Conservation (phyloP, 1,284 basidiomycete species). For the Peniophora sp. region DNA sequence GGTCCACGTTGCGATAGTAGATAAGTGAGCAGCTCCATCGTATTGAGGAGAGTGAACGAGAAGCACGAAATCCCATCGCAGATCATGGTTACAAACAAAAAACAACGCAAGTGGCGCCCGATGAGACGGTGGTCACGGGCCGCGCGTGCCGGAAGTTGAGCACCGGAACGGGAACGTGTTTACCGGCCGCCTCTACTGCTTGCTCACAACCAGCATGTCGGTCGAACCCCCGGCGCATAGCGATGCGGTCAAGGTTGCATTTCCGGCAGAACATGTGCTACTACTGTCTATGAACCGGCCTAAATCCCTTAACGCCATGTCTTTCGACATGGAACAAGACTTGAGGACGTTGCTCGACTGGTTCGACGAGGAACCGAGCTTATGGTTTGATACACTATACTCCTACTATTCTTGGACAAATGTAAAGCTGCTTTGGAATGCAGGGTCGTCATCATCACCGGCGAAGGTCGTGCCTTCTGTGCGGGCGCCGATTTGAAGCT, state of each 20-base stretch:
- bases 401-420: neutral
- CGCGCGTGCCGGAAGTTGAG: too few relatives aligned
- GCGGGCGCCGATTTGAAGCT: slow-evolving; percentile 75
- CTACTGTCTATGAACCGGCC: slow-evolving; percentile 74
- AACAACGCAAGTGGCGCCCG: too few relatives aligned
- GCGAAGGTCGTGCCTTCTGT: slow-evolving; percentile 71
- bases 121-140: neutral
- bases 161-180: neutral
- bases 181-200: neutral
- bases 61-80: too few relatives aligned
- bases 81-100: too few relatives aligned
- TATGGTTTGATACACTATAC: slow-evolving; percentile 55
- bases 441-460: slow-evolving; percentile 76
- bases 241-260: slow-evolving; percentile 46
- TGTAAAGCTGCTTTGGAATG: neutral
- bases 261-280: slow-evolving; percentile 61
- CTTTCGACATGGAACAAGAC: slow-evolving; percentile 49
- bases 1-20: too few relatives aligned
- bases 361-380: slow-evolving; percentile 65
- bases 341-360: slow-evolving; percentile 57
- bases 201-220: neutral
- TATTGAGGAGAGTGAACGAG: too few relatives aligned
- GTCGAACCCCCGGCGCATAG: slow-evolving; percentile 42
- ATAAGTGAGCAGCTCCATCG: too few relatives aligned
- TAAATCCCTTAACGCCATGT: slow-evolving; percentile 67